These are phyloP conservation scores for Solanum tarapatanum DNA, from an alignment of 257 asterid genomes.

Conservation along the genomic window DNA sequence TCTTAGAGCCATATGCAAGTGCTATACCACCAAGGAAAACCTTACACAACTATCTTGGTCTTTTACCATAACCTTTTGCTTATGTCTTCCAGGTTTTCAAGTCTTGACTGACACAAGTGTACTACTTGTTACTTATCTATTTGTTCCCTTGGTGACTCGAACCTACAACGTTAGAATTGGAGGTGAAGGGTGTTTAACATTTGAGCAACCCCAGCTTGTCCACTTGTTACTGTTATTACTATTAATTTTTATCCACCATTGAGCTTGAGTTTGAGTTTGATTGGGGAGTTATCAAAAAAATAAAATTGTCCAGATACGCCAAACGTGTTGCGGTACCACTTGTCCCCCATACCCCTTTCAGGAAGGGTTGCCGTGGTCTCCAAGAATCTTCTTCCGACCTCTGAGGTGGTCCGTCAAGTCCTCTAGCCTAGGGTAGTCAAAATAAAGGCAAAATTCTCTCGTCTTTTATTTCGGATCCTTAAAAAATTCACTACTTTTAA, in stretches of 20 bases:
- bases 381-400: background rate
- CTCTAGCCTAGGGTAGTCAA: background rate
- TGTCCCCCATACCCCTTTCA: background rate
- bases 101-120: background rate
- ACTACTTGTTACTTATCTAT: background rate
- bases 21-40: background rate
- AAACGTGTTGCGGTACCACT: background rate
- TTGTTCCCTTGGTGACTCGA: background rate
- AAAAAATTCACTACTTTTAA: background rate
- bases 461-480: background rate
- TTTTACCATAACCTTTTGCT: background rate
- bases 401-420: background rate
- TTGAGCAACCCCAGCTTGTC: background rate
- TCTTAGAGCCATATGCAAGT: background rate
- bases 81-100: background rate
- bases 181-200: background rate
- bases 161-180: background rate
- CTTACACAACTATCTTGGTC: background rate
- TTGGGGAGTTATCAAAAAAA: background rate
- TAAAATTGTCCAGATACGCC: background rate
- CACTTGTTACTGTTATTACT: background rate
- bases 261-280: background rate
- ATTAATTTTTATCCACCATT: background rate
- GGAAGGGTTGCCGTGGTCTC: background rate
- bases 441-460: background rate